A percentile compares a stretch with the other conserved stretches of the same genome.
phyloP scores from a whole-genome alignment of 2,329 filamentous ascomycete species.

The Chaetoscypha palmicola region DNA sequence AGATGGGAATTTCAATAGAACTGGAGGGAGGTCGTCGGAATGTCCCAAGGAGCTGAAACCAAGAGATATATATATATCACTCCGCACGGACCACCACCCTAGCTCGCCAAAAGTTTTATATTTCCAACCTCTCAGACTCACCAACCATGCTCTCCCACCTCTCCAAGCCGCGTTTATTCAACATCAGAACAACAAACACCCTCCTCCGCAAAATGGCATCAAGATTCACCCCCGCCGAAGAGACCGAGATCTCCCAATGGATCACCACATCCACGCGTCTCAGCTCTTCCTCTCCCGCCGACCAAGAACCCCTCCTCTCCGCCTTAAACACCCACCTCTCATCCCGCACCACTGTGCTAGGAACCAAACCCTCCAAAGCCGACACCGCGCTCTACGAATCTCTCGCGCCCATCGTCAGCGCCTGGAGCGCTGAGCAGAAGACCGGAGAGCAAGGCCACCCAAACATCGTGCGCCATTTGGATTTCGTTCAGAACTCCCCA shows the following conservation, averaged over 20 bases:
- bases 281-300: slow-evolving; percentile 47
- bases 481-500: slow-evolving; percentile 88
- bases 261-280: slow-evolving; percentile 69
- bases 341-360: slow-evolving; percentile 81
- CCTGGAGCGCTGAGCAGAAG: slow-evolving; percentile 78
- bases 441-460: slow-evolving; percentile 86
- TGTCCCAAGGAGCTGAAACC: too few relatives aligned
- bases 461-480: slow-evolving; percentile 83
- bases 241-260: slow-evolving; percentile 87
- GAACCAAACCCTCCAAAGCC: slow-evolving; percentile 80
- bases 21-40: too few relatives aligned
- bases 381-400: slow-evolving; percentile 78
- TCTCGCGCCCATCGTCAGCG: slow-evolving; percentile 67
- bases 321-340: slow-evolving; percentile 82
- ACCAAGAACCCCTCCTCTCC: slow-evolving; percentile 59
- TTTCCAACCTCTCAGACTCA: background rate
- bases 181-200: background rate
- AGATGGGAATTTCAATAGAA: too few relatives aligned
- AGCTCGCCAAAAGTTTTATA: background rate
- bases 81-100: background rate
- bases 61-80: too few relatives aligned
- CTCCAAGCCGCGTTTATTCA: background rate
- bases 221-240: slow-evolving; percentile 70
- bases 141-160: background rate
- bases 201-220: slow-evolving; percentile 49